Evolutionary conservation across 2,329 filamentous ascomycete species (phyloP).

Genomic region (Cytospora leucostoma): DNA sequence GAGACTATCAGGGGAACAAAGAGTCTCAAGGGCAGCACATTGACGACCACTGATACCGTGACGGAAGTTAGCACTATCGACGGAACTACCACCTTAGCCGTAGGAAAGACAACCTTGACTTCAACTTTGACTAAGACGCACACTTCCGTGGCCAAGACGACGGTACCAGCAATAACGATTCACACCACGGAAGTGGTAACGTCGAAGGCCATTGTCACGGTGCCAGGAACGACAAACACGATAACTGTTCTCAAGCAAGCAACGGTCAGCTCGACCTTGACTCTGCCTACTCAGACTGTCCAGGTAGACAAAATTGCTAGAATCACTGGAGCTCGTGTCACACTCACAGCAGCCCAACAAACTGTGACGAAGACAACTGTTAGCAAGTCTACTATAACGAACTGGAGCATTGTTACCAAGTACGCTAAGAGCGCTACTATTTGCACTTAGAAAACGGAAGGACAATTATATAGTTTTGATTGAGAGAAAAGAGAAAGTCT

Average conservation of each 20-base stretch:
- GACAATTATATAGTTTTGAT: no score
- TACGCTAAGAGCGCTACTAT: background rate
- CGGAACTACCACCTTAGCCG: background rate
- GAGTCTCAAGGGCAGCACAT: background rate
- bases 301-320: constrained; percentile 3
- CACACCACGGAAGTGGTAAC: background rate
- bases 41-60: background rate
- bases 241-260: background rate
- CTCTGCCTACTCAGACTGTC: constrained; percentile 9
- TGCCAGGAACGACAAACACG: constrained; percentile 2
- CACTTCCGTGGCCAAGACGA: constrained; percentile 17
- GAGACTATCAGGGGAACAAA: background rate
- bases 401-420: background rate
- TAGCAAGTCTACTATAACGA: background rate
- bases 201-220: constrained; percentile 8
- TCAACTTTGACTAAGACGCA: constrained; percentile 2
- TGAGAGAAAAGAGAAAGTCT: no score
- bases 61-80: background rate
- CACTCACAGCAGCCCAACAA: constrained; percentile 11
- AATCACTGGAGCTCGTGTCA: background rate
- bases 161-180: background rate
- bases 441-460: no score
- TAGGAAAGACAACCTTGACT: background rate
- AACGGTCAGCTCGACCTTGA: background rate
- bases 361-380: constrained; percentile 15